Evolutionary conservation across 2,329 filamentous ascomycete species (phyloP), one percentile per base, ranked within the genome.

Genomic region (Fusarium austroafricanum): DNA sequence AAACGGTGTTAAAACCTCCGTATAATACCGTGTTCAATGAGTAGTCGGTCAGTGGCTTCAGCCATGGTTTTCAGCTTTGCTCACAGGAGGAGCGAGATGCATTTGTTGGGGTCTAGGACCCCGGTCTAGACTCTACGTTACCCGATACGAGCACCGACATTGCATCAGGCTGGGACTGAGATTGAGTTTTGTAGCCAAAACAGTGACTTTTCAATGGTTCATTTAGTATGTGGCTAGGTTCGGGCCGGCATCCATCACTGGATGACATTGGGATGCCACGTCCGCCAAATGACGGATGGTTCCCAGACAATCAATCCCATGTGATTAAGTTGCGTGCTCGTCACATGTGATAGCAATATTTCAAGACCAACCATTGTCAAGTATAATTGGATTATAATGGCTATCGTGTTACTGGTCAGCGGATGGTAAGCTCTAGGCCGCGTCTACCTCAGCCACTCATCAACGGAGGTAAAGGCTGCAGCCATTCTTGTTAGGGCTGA

Each of bases 1-100:
- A n/a, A 43, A 21, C 29, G 7, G 23, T 18, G n/a, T 20, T 3
- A 23, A 18, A 9, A 8, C 5, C 4, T 18, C 21, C 29, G 23
- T 40, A 38, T n/a, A n/a, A n/a, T n/a, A n/a, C n/a, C n/a, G n/a
- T n/a, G n/a, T 42, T n/a, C 3, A 21, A 10, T 3, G 9, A 14
- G 8, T 38, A 17, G 21, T 11, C 10, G 4, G 8, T 18, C n/a
- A 23, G 18, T 59, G 38, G 52, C 12, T 38, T 21, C n/a, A 52
- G 59, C 61, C 52, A 64, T 45, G 15, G 6, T n/a, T 6, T 26
- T 57, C 52, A 64, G 45, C 45, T 57, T 46, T n/a, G 10, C 20
- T 18, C 18, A 26, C 12, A 14, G 3, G 31, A 9, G 37, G n/a
- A 42, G 10, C 10, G 8, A 10, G 9, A n/a, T 46, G 39, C 45